A percentile compares a stretch with the other conserved stretches of the same genome.
These are phyloP conservation scores for Ophiostoma australiae DNA, from an alignment of 2,329 filamentous ascomycete genomes.

Conservation along the genomic window DNA sequence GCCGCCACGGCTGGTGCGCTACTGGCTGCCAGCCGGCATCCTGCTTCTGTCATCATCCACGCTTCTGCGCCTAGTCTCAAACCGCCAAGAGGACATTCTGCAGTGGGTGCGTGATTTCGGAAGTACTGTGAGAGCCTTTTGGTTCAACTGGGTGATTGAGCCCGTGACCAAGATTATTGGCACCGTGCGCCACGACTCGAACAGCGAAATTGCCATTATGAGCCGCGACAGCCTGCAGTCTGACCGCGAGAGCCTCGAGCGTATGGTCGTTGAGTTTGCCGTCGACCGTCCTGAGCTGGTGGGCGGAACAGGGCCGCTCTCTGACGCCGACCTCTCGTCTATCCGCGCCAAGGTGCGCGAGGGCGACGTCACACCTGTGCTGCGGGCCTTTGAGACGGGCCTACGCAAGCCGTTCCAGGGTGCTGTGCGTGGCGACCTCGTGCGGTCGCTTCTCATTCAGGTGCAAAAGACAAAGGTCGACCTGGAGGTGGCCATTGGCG, in stretches of 20 bases:
- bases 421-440: slow-evolving; percentile 76
- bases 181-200: slow-evolving; percentile 88
- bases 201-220: slow-evolving; percentile 94
- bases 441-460: slow-evolving; percentile 88
- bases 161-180: slow-evolving; percentile 76
- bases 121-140: slow-evolving; percentile 78
- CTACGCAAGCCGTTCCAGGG: slow-evolving; percentile 76
- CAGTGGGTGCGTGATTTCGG: slow-evolving; percentile 78
- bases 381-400: slow-evolving; percentile 87
- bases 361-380: slow-evolving; percentile 86
- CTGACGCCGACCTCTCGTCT: slow-evolving; percentile 64
- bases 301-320: slow-evolving; percentile 48
- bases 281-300: slow-evolving; percentile 68
- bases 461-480: slow-evolving; percentile 99
- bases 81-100: slow-evolving; percentile 68
- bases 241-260: slow-evolving; percentile 84
- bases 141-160: slow-evolving; percentile 92
- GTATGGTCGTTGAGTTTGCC: slow-evolving; percentile 97
- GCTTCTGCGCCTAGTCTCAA: slow-evolving; percentile 71
- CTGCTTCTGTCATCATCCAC: slow-evolving; percentile 80
- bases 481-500: slow-evolving; percentile 89
- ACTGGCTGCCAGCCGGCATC: slow-evolving; percentile 75
- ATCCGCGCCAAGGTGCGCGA: slow-evolving; percentile 78
- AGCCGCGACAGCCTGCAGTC: slow-evolving; percentile 86
- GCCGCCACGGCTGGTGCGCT: slow-evolving; percentile 70